Percentiles rank a stretch among this genome's conserved stretches.
These are phyloP conservation scores for Psilocybe sp. DNA, from an alignment of 768 basidiomycete species.

Conservation along the genomic window DNA sequence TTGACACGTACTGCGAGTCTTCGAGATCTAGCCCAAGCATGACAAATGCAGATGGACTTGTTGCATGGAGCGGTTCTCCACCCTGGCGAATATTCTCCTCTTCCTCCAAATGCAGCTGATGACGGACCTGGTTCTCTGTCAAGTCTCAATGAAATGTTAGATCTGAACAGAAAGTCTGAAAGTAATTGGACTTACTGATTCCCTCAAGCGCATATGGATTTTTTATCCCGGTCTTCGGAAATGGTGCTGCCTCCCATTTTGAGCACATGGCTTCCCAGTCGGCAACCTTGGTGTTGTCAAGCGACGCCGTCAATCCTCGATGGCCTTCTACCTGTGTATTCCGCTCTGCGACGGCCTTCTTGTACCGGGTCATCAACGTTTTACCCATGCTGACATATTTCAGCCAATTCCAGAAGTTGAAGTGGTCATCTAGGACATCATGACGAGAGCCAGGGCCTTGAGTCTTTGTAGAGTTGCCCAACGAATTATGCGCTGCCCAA, in stretches of 20 bases:
- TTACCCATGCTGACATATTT: conserved; percentile 16
- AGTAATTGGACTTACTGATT: neutral
- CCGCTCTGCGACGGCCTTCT: conserved; percentile 1
- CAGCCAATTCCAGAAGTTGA: conserved; percentile 22
- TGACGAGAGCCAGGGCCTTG: neutral
- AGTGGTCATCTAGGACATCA: conserved; percentile 8
- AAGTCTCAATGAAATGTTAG: too few species aligned
- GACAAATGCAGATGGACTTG: too few species aligned
- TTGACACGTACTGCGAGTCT: too few species aligned
- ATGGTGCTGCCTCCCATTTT: conserved; percentile 1
- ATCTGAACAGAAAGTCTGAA: neutral
- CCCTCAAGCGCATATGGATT: neutral
- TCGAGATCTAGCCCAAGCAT: too few species aligned
- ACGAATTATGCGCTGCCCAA: conserved; percentile 25
- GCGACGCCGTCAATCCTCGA: conserved; percentile 1
- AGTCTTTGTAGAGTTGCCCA: conserved; percentile 16
- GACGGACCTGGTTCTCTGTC: too few species aligned
- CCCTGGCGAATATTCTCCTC: too few species aligned
- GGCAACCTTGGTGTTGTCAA: neutral
- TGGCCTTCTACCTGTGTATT: conserved; percentile 11
- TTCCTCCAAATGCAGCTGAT: too few species aligned
- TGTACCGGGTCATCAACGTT: neutral
- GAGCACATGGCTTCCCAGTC: neutral
- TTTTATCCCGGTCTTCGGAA: neutral
- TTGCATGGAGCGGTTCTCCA: too few species aligned